Evolutionary conservation across 345 rosid genomes (phyloP).

Genomic region (Hypericum perforatum): DNA sequence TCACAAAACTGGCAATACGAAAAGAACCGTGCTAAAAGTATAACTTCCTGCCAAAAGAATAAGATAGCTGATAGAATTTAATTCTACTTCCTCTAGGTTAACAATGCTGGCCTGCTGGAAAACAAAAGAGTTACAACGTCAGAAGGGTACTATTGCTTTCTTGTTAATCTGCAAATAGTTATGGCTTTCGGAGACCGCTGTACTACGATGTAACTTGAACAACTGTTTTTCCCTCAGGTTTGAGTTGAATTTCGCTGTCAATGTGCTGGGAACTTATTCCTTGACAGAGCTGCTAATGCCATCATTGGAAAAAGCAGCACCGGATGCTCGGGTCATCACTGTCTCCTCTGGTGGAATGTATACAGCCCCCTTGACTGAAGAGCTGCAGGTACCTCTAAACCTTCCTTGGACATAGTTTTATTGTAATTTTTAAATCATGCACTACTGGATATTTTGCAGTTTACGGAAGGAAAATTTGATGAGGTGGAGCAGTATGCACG

Average conservation of each 20-base stretch:
- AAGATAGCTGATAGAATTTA: slow-evolving; percentile 8
- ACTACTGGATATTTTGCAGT: slow-evolving; percentile 32
- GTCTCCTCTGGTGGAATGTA: slow-evolving; percentile 93
- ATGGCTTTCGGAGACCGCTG: neutral
- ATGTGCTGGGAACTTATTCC: slow-evolving; percentile 77
- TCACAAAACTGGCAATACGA: too few relatives aligned
- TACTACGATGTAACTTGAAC: neutral
- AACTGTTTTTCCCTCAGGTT: slow-evolving; percentile 30
- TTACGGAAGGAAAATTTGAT: slow-evolving; percentile 37
- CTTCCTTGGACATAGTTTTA: neutral
- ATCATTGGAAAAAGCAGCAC: slow-evolving; percentile 67
- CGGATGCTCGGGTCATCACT: slow-evolving; percentile 74
- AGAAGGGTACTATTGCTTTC: slow-evolving; percentile 52
- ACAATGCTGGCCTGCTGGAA: slow-evolving; percentile 83
- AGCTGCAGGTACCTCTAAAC: slow-evolving; percentile 48
- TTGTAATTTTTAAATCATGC: neutral
- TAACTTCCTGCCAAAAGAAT: neutral
- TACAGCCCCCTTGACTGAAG: slow-evolving; percentile 58
- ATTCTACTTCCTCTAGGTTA: slow-evolving; percentile 36
- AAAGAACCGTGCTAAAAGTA: too few relatives aligned
- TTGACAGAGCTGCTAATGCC: slow-evolving; percentile 68
- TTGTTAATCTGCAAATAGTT: slow-evolving; percentile 2
- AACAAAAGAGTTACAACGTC: slow-evolving; percentile 41
- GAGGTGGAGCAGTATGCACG: slow-evolving; percentile 68
- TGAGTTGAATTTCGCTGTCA: slow-evolving; percentile 66